Conservation (phyloP, 768 basidiomycete genomes). For the Suillus alpinus region DNA sequence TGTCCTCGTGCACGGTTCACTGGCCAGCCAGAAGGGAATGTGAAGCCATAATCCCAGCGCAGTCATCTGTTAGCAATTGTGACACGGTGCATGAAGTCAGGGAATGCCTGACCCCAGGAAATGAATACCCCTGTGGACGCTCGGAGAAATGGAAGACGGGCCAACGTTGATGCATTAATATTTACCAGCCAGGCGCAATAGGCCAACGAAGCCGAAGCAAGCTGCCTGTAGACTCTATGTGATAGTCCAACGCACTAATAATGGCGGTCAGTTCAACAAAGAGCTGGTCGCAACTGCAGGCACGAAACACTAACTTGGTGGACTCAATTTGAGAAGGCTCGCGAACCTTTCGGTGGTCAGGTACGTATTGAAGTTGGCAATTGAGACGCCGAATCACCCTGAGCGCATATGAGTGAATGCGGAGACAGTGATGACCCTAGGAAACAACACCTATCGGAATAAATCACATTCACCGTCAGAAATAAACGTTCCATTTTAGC, state of each 20-base stretch:
- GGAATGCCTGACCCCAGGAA: not conserved
- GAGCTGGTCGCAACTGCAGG: constrained; percentile 7
- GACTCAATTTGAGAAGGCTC: not conserved
- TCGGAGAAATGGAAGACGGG: not conserved
- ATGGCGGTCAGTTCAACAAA: constrained; percentile 19
- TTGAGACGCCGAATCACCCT: not conserved
- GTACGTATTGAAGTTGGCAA: not conserved
- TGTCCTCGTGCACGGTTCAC: not conserved
- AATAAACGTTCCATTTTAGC: constrained; percentile 25
- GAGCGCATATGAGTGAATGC: not conserved
- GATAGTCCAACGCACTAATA: constrained; percentile 27
- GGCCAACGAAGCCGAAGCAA: constrained; percentile 14
- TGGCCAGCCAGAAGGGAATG: constrained; percentile 17
- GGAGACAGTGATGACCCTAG: not conserved
- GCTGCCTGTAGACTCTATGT: constrained; percentile 18
- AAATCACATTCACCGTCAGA: constrained; percentile 5
- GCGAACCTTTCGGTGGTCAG: not conserved
- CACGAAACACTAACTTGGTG: not conserved
- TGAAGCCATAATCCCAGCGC: constrained; percentile 25
- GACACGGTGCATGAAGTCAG: constrained; percentile 19
- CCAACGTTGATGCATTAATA: not conserved
- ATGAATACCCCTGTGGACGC: not conserved
- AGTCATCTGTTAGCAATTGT: constrained; percentile 24
- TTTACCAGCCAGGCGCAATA: not conserved
- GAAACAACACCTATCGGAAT: not conserved